These are phyloP conservation scores for Picochlorum sp. DNA, from an alignment of 139 green algal genomes.

Conservation along the genomic window DNA sequence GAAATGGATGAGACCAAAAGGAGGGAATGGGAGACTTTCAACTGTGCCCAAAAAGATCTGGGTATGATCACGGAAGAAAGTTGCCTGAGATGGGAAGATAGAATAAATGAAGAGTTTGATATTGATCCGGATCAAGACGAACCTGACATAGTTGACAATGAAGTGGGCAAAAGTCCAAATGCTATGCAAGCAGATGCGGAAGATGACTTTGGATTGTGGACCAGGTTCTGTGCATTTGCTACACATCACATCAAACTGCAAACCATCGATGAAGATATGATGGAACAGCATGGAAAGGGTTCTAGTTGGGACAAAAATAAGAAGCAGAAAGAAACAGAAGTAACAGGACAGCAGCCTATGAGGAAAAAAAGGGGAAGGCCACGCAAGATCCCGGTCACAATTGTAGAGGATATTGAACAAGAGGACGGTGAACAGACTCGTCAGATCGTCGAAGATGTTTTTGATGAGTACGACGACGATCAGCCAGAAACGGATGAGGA, in stretches of 20 bases:
- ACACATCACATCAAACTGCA: neutral
- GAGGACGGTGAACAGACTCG: too few species aligned
- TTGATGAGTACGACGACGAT: too few species aligned
- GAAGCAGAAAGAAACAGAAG: too few species aligned
- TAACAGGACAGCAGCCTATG: too few species aligned
- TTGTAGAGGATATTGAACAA: too few species aligned
- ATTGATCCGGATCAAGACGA: neutral
- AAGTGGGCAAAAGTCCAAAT: neutral
- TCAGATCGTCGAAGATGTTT: too few species aligned
- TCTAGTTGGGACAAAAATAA: neutral
- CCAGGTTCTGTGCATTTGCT: neutral
- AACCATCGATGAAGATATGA: neutral
- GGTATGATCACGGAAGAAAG: neutral
- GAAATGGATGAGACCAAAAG: neutral
- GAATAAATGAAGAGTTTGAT: neutral
- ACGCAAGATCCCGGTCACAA: too few species aligned
- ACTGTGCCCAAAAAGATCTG: neutral
- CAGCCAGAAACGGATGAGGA: too few species aligned
- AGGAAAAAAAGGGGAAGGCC: too few species aligned
- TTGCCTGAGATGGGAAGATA: neutral
- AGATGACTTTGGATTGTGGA: neutral
- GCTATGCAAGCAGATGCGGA: neutral
- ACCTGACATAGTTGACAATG: neutral
- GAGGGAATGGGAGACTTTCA: neutral
- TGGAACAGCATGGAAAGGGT: neutral